Conservation (phyloP, 2,329 filamentous ascomycete species). For the Aureobasidium sp. region DNA sequence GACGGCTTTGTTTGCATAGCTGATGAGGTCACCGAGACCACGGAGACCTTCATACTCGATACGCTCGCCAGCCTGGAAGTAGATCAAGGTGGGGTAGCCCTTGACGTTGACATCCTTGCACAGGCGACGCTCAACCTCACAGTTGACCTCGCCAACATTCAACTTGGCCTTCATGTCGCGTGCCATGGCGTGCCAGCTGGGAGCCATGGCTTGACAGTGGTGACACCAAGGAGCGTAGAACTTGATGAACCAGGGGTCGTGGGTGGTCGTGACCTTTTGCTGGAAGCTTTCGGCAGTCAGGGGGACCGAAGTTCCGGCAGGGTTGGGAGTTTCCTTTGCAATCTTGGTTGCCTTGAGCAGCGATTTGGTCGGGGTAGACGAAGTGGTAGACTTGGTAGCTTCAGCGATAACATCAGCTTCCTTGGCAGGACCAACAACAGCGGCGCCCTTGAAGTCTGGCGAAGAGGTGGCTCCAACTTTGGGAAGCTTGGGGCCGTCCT, state of each 20-base stretch:
- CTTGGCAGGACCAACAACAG: conserved; percentile 22
- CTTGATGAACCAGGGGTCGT: conserved; percentile 96
- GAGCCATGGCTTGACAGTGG: conserved; percentile 87
- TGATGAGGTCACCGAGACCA: conserved; percentile 80
- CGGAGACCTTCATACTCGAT: conserved; percentile 90
- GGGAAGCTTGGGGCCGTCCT: conserved; percentile 58
- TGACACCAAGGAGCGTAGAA: conserved; percentile 97
- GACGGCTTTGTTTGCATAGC: conserved; percentile 78
- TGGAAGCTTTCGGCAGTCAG: conserved; percentile 83
- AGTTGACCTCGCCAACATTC: conserved; percentile 94
- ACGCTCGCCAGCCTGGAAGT: conserved; percentile 85
- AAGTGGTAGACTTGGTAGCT: conserved; percentile 19
- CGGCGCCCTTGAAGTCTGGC: conserved; percentile 29
- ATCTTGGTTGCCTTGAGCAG: conserved; percentile 37
- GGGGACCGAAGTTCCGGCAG: conserved; percentile 62
- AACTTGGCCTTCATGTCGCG: conserved; percentile 84
- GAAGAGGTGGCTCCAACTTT: conserved; percentile 51
- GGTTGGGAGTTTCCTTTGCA: conserved; percentile 56
- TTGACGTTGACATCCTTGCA: conserved; percentile 81
- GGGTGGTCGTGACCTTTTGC: conserved; percentile 70
- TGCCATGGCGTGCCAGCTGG: conserved; percentile 80
- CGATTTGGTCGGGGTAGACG: conserved; percentile 32
- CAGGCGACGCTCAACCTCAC: conserved; percentile 73
- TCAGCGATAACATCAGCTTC: conserved; percentile 19
- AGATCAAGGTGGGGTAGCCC: conserved; percentile 81